phyloP scores from a whole-genome alignment of 768 basidiomycete species.

The Agaricus sinodeliciosus region DNA sequence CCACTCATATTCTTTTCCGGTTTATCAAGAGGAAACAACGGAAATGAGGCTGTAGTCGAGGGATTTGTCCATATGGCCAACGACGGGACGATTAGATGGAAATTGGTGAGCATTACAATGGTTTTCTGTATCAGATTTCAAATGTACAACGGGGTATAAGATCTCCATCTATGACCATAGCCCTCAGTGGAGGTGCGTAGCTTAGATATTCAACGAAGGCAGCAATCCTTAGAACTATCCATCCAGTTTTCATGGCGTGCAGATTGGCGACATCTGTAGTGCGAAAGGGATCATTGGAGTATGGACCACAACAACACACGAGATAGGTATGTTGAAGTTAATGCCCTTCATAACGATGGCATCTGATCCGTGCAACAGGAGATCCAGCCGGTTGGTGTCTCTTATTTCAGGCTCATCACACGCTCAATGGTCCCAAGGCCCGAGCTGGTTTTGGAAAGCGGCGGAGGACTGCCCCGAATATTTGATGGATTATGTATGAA shows the following conservation, averaged over 20 bases:
- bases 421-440: constrained; percentile 32
- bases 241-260: constrained; percentile 56
- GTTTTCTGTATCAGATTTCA: too few species aligned
- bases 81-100: constrained; percentile 45
- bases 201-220: background rate
- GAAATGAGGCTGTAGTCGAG: constrained; percentile 38
- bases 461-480: constrained; percentile 28
- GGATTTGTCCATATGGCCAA: constrained; percentile 43
- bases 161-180: constrained; percentile 45
- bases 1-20: constrained; percentile 44
- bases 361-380: constrained; percentile 23
- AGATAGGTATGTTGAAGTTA: constrained; percentile 33
- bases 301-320: constrained; percentile 62
- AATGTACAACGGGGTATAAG: constrained; percentile 23
- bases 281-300: constrained; percentile 60
- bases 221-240: background rate
- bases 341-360: background rate
- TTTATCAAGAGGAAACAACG: constrained; percentile 33
- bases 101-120: constrained; percentile 40
- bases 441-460: constrained; percentile 71
- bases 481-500: constrained; percentile 28
- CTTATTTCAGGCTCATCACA: background rate
- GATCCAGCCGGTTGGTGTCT: constrained; percentile 55
- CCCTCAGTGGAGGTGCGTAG: constrained; percentile 53
- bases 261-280: constrained; percentile 60